Percentiles rank a stretch among this genome's conserved stretches.
Conservation (phyloP, 2,329 filamentous ascomycete species). For the Chrysoporthe cubensis region DNA sequence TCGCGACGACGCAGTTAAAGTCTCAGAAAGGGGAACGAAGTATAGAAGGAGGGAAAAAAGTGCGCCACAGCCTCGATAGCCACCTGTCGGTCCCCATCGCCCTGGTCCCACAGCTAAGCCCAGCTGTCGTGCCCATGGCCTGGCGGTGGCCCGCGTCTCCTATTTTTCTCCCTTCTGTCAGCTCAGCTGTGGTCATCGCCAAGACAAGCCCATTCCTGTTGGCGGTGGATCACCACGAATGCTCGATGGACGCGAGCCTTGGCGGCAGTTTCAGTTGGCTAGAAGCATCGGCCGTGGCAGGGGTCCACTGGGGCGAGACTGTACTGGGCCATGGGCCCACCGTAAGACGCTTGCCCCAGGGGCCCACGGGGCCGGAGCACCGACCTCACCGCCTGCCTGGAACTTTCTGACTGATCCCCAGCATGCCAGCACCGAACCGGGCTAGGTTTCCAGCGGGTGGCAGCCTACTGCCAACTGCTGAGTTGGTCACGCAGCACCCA, state of each 20-base stretch:
- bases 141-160: constrained; percentile 11
- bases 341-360: neutral
- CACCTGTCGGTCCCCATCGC: neutral
- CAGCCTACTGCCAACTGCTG: constrained; percentile 1
- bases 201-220: constrained; percentile 18
- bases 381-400: constrained; percentile 8
- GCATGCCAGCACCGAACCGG: neutral
- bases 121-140: constrained; percentile 9
- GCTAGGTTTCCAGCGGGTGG: neutral
- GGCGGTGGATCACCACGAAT: neutral
- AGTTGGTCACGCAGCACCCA: neutral
- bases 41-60: neutral
- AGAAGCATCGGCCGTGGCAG: constrained; percentile 14
- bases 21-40: no score
- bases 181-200: constrained; percentile 24
- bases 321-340: neutral
- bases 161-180: constrained; percentile 9
- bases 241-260: constrained; percentile 21
- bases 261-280: constrained; percentile 29
- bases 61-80: neutral
- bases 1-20: neutral
- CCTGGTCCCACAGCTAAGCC: constrained; percentile 2
- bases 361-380: neutral
- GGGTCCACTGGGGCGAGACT: constrained; percentile 15
- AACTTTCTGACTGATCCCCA: neutral